Evolutionary conservation across 2,329 filamentous ascomycete species (phyloP), one percentile per base, ranked within the genome.

Genomic region (Aureobasidium leucospermi): DNA sequence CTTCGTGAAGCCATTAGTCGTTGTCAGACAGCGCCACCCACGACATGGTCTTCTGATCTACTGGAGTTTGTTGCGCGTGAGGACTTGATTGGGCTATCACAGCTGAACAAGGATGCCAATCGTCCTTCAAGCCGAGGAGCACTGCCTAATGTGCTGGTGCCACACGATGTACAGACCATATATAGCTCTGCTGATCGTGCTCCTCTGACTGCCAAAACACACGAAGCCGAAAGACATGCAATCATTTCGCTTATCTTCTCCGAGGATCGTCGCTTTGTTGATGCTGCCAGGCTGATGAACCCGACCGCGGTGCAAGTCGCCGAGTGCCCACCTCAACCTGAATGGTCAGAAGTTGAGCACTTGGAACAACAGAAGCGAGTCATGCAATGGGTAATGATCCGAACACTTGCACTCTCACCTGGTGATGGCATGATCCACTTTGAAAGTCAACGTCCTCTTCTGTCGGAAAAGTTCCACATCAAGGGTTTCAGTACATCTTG

Each of bases 291-390:
- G 57, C 79, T 99, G 59, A 79, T 99, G n/a, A 92, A 94, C 60
- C 94, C 94, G 31, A 85, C 88, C 56, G 89, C 88, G 68, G 81
- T 90, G 13, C 85, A 93, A 43, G 78, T 89, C 10, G 85, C 93
- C n/a, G 87, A 89, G 55, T 87, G 93, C 62, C 80, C 86, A 41
- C 83, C 86, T 1, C 81, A 90, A 63, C 84, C 88, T 1, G 83
- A 85, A 42, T 94, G 90, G 88, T 84, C 86, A 23, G 94, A 99
- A 69, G 86, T 89, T 15, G 87, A 94, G 62, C 85, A 96, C 60
- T 78, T 99, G 9, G 94, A 99, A 70, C 89, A 88, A 61, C 94
- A 99, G 72, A 96, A 96, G 71, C 87, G 90, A 62, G 79, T 96
- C 34, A 92, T 94, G 60, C 89, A 94, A 61, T 87, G 88, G 68